Evolutionary conservation across 805 yeast genomes (phyloP).

Genomic region (Yamadazyma sp.): DNA sequence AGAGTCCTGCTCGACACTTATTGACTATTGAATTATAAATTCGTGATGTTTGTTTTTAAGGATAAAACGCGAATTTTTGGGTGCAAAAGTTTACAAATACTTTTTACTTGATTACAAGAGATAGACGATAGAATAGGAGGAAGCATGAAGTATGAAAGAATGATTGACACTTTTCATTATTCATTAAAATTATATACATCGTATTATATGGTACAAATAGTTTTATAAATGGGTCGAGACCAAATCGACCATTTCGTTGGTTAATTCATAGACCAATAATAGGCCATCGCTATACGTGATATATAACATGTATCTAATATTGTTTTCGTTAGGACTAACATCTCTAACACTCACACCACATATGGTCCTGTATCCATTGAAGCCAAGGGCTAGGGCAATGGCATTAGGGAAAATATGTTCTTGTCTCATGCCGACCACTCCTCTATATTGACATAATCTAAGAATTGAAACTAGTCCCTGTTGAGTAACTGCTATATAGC

Average conservation of each 20-base stretch:
- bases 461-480: constrained; percentile 36
- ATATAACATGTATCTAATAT: constrained; percentile 29
- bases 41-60: constrained; percentile 1
- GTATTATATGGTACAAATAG: too few relatives aligned
- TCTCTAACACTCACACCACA: constrained; percentile 29
- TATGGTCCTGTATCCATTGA: constrained; percentile 29
- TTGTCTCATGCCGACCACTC: constrained; percentile 41
- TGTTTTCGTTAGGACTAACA: constrained; percentile 16
- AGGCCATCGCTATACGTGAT: constrained; percentile 34
- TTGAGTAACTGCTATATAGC: constrained; percentile 34
- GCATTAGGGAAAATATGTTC: constrained; percentile 41
- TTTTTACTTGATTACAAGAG: too few relatives aligned
- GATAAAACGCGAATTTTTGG: constrained; percentile 1
- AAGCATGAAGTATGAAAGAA: too few relatives aligned
- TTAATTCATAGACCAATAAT: constrained; percentile 19
- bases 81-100: background rate
- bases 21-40: background rate
- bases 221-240: too few relatives aligned
- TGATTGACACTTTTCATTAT: too few relatives aligned
- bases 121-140: too few relatives aligned
- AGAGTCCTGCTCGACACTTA: background rate
- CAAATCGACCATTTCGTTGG: constrained; percentile 1
- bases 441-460: constrained; percentile 34
- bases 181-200: too few relatives aligned
- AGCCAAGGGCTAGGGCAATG: constrained; percentile 21